These are phyloP conservation scores for Geotrichum citri-aurantii DNA, from an alignment of 1,139 yeast species.

Conservation along the genomic window DNA sequence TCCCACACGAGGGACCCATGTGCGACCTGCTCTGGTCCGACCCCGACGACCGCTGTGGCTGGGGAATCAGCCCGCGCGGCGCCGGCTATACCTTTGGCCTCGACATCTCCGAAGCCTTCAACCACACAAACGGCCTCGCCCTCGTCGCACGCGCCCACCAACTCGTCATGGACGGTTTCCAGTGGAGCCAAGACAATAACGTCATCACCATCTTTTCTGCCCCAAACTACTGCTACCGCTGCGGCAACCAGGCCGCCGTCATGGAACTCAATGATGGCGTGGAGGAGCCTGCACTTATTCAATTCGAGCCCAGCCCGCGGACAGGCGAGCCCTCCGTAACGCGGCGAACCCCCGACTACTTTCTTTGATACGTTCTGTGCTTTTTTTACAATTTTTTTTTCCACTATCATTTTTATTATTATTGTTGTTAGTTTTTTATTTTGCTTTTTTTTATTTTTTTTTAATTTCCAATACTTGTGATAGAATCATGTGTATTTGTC, in stretches of 20 bases:
- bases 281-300: conserved; percentile 59
- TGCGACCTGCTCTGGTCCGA: conserved; percentile 97
- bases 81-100: conserved; percentile 95
- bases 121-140: conserved; percentile 72
- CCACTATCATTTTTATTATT: neutral
- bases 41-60: conserved; percentile 92
- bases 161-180: conserved; percentile 96
- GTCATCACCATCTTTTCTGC: conserved; percentile 97
- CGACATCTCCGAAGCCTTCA: conserved; percentile 77
- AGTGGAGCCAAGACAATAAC: conserved; percentile 50
- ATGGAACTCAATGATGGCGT: conserved; percentile 85
- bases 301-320: conserved; percentile 90
- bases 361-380: conserved; percentile 60
- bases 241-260: conserved; percentile 98
- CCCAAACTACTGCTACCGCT: conserved; percentile 93
- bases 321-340: conserved; percentile 97
- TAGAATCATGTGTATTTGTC: neutral
- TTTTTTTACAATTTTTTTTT: neutral
- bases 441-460: neutral
- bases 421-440: neutral
- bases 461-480: neutral
- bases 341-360: conserved; percentile 96
- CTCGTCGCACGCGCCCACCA: conserved; percentile 97
- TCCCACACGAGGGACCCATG: conserved; percentile 99
- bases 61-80: conserved; percentile 98